Base-by-base conservation (phyloP, 1,284 basidiomycete species). In the Coniferiporia weirii region DNA sequence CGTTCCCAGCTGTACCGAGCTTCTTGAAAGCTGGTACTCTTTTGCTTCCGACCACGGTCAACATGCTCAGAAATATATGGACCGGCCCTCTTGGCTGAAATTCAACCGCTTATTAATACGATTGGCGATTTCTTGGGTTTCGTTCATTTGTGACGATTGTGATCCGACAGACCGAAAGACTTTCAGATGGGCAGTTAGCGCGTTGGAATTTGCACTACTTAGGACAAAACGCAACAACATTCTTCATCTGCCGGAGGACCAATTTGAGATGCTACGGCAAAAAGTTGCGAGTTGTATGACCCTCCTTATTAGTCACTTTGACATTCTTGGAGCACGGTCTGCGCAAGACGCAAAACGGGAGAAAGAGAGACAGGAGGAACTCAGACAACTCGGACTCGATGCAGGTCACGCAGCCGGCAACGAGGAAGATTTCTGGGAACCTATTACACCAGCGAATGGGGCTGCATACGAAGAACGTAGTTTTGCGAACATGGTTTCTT, bases 81-180 rank as follows among this genome's bases (percentile, higher is more conserved):
- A 95, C 67, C 80, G 82, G 17, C 69, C 81, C 0, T 80, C 84
- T 1, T 75, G 89, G 64, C 76, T 82, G 60, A 86, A 89, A 61
- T 95, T 96, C 75, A 91, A 91, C 67, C 83, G 87, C 17, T 77
- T 89, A 6, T 78, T 98, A 40, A 90, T 95, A 72, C 86, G 86
- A 63, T 81, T 97, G 47, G 92, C 94, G 1, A 97, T 98, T 66
- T 89, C 91, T 19, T 99, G 97, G 97, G 93, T 99, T 27, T 88
- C 93, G 27, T 99, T 99, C 76, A 97, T 99, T 64, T 98, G 94
- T 73, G 95, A 98, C 70, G 93, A 96, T 67, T 99, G 97, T 74
- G 92, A 98, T 67, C 93, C 95, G 1, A 91, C 93, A 48, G 96
- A 99, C 71, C 85, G 94, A 62, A 93, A 91, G 72, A 99, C 95